Evolutionary conservation across 2,329 filamentous ascomycete genomes (phyloP).

Genomic region (Penicillium sclerotiorum): DNA sequence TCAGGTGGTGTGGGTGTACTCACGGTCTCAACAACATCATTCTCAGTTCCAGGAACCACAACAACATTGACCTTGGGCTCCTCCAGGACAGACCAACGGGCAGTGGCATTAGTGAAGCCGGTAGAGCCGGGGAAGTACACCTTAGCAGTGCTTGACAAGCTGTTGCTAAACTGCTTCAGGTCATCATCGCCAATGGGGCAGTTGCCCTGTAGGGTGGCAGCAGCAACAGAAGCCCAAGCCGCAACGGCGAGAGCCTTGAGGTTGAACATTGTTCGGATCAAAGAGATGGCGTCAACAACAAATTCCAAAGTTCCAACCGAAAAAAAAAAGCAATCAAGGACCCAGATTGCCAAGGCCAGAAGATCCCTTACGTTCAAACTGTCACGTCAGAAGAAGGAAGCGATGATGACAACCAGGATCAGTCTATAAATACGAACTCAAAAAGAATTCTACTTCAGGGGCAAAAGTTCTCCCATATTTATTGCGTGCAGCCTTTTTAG

Average conservation of each 20-base stretch:
- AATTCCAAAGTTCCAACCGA: neutral
- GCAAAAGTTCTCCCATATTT: neutral
- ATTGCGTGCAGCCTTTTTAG: no score
- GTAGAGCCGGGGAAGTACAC: constrained; percentile 47
- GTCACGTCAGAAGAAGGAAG: neutral
- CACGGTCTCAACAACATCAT: constrained; percentile 55
- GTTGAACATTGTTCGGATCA: constrained; percentile 11
- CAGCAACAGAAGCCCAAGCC: constrained; percentile 23
- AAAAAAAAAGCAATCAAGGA: neutral
- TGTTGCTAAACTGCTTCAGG: constrained; percentile 20
- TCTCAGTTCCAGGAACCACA: constrained; percentile 51
- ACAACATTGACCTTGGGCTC: constrained; percentile 50
- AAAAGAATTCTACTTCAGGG: no score
- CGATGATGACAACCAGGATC: neutral
- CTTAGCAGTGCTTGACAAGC: constrained; percentile 43
- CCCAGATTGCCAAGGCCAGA: neutral
- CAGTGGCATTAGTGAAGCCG: constrained; percentile 43
- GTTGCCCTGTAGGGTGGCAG: neutral
- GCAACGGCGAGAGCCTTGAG: constrained; percentile 23
- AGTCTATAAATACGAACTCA: no score
- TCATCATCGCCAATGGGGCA: constrained; percentile 18
- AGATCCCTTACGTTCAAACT: neutral
- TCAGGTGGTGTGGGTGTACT: constrained; percentile 11
- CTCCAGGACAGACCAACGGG: constrained; percentile 51
- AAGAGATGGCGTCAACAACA: neutral